Percentiles rank a stretch among this genome's conserved stretches.
Conservation (phyloP, 257 asterid genomes). For the Solanum bukasovii region DNA sequence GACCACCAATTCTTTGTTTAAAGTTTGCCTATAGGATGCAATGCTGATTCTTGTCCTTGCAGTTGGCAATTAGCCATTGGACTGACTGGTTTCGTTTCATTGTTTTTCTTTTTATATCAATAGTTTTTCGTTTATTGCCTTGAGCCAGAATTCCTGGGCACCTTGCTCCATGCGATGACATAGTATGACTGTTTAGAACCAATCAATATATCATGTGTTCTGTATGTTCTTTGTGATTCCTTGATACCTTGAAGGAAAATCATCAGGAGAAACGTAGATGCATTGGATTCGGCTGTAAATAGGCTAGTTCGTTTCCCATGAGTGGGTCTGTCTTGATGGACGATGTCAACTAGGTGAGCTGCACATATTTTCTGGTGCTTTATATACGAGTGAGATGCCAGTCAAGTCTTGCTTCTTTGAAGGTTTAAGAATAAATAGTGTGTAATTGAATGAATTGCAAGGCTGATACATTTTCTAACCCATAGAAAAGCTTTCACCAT, state of each 20-base stretch:
- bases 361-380: background rate
- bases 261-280: constrained; percentile 77
- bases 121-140: background rate
- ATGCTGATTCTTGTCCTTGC: background rate
- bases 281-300: constrained; percentile 64
- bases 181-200: background rate
- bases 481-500: background rate
- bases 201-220: background rate
- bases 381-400: background rate
- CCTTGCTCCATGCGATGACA: background rate
- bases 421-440: background rate
- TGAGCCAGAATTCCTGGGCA: background rate
- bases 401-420: background rate
- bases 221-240: constrained; percentile 14
- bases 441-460: background rate
- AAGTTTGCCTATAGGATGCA: background rate
- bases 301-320: constrained; percentile 53
- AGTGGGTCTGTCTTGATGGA: background rate
- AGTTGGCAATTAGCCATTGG: background rate
- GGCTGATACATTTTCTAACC: background rate
- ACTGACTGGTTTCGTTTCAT: background rate
- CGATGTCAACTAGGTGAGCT: background rate
- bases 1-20: background rate
- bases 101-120: background rate
- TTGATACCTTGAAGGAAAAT: constrained; percentile 49